Conservation (phyloP, 306 rosid species). For the Vigna hirtella region DNA sequence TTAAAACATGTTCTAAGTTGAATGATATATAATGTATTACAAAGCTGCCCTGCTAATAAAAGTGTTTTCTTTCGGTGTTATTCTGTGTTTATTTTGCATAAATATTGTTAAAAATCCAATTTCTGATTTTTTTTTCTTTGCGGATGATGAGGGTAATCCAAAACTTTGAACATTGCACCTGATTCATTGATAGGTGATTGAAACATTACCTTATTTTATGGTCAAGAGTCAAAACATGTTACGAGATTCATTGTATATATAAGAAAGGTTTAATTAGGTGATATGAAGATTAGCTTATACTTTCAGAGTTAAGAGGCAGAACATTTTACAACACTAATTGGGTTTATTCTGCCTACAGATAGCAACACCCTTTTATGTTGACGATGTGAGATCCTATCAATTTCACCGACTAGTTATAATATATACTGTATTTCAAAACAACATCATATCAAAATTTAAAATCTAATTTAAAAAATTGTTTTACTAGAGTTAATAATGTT, state of each 20-base stretch:
- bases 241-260: not conserved
- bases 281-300: not conserved
- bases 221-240: slow-evolving; percentile 5
- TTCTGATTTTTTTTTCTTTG: not conserved
- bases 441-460: not conserved
- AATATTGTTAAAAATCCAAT: no score
- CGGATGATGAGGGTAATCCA: not conserved
- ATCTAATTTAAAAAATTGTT: no score
- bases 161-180: not conserved
- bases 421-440: not conserved
- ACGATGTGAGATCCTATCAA: not conserved
- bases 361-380: not conserved
- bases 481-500: no score
- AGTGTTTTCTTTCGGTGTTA: no score
- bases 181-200: not conserved
- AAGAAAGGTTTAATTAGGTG: not conserved
- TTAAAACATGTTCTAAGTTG: slow-evolving; percentile 9
- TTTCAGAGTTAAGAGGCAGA: not conserved
- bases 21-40: not conserved
- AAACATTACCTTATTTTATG: not conserved
- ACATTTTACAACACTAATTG: not conserved
- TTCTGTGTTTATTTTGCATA: no score
- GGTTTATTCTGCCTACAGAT: not conserved
- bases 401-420: not conserved
- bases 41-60: not conserved